These are phyloP conservation scores for Gelatoporia subvermispora DNA, from an alignment of 768 basidiomycete genomes.

Conservation along the genomic window DNA sequence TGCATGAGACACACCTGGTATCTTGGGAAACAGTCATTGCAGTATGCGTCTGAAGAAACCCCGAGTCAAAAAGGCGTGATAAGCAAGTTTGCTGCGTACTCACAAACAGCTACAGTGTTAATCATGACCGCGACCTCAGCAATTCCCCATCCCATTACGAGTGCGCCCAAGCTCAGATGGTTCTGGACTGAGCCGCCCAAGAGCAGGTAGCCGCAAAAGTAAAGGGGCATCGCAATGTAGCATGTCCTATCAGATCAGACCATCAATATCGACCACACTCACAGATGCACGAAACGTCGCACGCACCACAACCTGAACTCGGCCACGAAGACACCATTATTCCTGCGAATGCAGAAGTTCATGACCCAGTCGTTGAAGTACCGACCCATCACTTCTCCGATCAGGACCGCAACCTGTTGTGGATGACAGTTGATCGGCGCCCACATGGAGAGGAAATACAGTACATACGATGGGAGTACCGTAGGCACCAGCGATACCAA, in stretches of 20 bases:
- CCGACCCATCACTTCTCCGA: slow-evolving; percentile 49
- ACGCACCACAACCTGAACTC: slow-evolving; percentile 55
- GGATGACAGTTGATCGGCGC: no score
- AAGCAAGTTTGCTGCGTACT: no score
- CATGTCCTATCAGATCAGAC: slow-evolving; percentile 40
- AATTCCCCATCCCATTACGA: slow-evolving; percentile 68
- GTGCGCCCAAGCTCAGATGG: slow-evolving; percentile 43
- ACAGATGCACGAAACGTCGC: neutral
- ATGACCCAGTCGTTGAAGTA: slow-evolving; percentile 50
- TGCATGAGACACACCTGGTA: slow-evolving; percentile 27
- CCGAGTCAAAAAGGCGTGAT: slow-evolving; percentile 11
- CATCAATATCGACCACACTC: neutral
- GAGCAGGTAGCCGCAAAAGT: slow-evolving; percentile 55
- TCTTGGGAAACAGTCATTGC: slow-evolving; percentile 45
- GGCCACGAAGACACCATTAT: slow-evolving; percentile 49
- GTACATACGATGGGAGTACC: slow-evolving; percentile 48
- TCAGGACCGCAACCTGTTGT: slow-evolving; percentile 40
- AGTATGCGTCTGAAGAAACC: slow-evolving; percentile 36
- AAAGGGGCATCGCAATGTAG: slow-evolving; percentile 56
- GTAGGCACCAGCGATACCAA: slow-evolving; percentile 48
- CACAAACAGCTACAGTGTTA: slow-evolving; percentile 58
- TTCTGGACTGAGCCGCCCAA: slow-evolving; percentile 53
- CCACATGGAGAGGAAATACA: neutral
- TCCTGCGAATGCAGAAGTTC: slow-evolving; percentile 36
- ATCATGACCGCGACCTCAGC: slow-evolving; percentile 53